Conservation (phyloP, 768 basidiomycete genomes). For the Leccinum disarticulatum region DNA sequence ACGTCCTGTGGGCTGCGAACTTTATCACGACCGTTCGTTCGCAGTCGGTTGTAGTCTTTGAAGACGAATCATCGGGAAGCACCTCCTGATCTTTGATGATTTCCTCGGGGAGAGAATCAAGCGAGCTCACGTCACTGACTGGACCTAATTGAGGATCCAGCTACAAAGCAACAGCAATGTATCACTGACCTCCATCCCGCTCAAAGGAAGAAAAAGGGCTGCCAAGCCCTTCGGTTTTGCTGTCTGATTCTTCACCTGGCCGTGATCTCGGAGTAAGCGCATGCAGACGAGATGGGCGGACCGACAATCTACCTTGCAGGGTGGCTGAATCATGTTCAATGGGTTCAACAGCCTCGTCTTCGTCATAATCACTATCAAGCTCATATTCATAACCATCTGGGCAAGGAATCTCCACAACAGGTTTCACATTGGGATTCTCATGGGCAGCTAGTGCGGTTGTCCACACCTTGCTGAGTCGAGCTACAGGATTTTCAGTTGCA, state of each 20-base stretch:
- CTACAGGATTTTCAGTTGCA: no score
- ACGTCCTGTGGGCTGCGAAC: slow-evolving; percentile 22
- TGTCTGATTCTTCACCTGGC: slow-evolving; percentile 11
- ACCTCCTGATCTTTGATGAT: background rate
- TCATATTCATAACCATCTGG: no score
- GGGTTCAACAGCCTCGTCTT: slow-evolving; percentile 1
- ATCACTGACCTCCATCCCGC: slow-evolving; percentile 8
- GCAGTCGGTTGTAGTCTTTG: background rate
- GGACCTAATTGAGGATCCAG: slow-evolving; percentile 4
- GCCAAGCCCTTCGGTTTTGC: background rate
- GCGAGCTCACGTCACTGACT: slow-evolving; percentile 6
- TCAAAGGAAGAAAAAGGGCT: slow-evolving; percentile 14
- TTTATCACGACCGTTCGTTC: slow-evolving; percentile 5
- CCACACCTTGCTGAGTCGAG: no score
- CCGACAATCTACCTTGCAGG: slow-evolving; percentile 2
- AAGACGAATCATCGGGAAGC: background rate
- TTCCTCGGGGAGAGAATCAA: slow-evolving; percentile 5
- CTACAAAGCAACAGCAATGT: background rate
- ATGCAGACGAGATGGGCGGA: background rate
- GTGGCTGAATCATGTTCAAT: background rate
- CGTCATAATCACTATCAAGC: no score
- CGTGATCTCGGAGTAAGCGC: background rate
- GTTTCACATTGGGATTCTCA: no score
- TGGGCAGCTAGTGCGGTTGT: no score
- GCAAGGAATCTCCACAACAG: no score